Evolutionary conservation across 2,329 filamentous ascomycete genomes (phyloP).

Genomic region (Periconia digitata): DNA sequence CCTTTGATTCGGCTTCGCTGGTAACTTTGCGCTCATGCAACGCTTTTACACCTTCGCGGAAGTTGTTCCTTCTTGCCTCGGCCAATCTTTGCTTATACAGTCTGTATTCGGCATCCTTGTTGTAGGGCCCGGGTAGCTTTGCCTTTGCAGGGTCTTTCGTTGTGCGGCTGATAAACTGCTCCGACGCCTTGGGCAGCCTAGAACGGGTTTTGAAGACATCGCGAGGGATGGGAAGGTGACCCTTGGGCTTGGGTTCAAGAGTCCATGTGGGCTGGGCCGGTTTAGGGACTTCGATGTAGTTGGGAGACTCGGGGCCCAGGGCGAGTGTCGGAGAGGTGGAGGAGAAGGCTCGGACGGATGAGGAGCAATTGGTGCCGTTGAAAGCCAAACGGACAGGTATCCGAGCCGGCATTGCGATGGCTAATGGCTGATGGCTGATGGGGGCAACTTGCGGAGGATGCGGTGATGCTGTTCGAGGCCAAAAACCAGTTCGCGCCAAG

Average conservation of each 20-base stretch:
- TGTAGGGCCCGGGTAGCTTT: slow-evolving; percentile 38
- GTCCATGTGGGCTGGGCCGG: slow-evolving; percentile 69
- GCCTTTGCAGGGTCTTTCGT: slow-evolving; percentile 55
- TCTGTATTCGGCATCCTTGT: slow-evolving; percentile 52
- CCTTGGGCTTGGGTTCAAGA: slow-evolving; percentile 61
- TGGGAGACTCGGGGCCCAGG: slow-evolving; percentile 82
- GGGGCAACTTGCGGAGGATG: slow-evolving; percentile 10
- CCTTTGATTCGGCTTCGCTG: slow-evolving; percentile 23
- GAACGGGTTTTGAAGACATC: slow-evolving; percentile 65
- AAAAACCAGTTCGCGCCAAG: slow-evolving; percentile 12
- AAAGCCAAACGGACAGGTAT: slow-evolving; percentile 40
- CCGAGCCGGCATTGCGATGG: slow-evolving; percentile 44
- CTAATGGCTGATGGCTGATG: slow-evolving; percentile 7
- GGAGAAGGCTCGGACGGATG: slow-evolving; percentile 44
- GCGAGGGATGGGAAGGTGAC: slow-evolving; percentile 80
- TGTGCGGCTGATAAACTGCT: slow-evolving; percentile 62
- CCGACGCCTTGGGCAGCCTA: slow-evolving; percentile 55
- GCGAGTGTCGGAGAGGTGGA: slow-evolving; percentile 47
- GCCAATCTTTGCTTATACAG: slow-evolving; percentile 76
- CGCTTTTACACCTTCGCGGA: slow-evolving; percentile 69
- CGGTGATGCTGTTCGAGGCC: slow-evolving; percentile 13
- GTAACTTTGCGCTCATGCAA: slow-evolving; percentile 57
- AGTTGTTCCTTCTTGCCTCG: slow-evolving; percentile 67
- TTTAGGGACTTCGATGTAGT: slow-evolving; percentile 79
- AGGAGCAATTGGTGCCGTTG: slow-evolving; percentile 13